Evolutionary conservation across 2,329 filamentous ascomycete species (phyloP).

Genomic region (Hypomyces rosellus): DNA sequence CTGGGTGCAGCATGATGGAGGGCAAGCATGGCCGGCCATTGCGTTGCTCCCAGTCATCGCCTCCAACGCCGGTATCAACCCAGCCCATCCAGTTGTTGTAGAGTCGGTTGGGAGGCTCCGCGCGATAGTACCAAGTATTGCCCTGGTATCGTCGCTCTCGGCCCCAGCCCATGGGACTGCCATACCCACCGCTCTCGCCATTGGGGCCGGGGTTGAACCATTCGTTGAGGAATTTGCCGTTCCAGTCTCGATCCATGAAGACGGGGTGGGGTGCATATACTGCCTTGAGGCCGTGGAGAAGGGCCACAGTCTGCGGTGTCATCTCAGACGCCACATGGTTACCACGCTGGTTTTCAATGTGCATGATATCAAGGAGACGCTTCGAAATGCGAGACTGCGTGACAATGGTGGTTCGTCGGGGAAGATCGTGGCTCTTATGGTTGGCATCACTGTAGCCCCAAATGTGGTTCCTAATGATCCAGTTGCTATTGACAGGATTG

Average conservation of each 20-base stretch:
- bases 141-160: conserved; percentile 51
- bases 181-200: conserved; percentile 47
- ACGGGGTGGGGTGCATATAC: conserved; percentile 74
- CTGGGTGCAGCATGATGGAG: conserved; percentile 52
- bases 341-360: conserved; percentile 65
- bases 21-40: conserved; percentile 54
- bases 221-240: conserved; percentile 43
- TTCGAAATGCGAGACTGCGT: conserved; percentile 70
- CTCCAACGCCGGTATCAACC: conserved; percentile 49
- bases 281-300: conserved; percentile 73
- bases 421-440: conserved; percentile 49
- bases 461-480: conserved; percentile 63
- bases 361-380: conserved; percentile 67
- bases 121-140: conserved; percentile 56
- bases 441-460: conserved; percentile 55
- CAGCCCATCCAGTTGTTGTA: conserved; percentile 61
- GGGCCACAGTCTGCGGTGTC: conserved; percentile 65
- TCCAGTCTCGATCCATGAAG: conserved; percentile 72
- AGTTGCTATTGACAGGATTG: conserved; percentile 64
- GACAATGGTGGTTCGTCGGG: conserved; percentile 70
- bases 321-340: conserved; percentile 77
- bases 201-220: conserved; percentile 56
- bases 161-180: conserved; percentile 54
- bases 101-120: conserved; percentile 49
- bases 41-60: conserved; percentile 47